Conservation (phyloP, 2,329 filamentous ascomycete species). For the Pseudogymnoascus sp. region DNA sequence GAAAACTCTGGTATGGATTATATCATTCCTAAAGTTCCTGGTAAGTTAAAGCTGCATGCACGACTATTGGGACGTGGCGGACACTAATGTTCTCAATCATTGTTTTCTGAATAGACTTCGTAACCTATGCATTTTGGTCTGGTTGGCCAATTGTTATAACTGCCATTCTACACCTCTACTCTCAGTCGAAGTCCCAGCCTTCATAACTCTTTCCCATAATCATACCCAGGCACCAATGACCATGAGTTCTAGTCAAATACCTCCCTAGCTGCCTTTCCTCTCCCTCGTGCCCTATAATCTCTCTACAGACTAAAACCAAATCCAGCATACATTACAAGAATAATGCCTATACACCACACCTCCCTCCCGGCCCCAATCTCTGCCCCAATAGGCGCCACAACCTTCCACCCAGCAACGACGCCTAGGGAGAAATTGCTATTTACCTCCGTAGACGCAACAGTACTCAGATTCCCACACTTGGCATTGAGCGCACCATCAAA, state of each 20-base stretch:
- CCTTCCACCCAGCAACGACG: conserved; percentile 24
- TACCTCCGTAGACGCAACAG: conserved; percentile 35
- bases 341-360: neutral
- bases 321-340: neutral
- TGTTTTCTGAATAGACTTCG: neutral
- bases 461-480: conserved; percentile 37
- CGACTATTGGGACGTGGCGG: neutral
- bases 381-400: neutral
- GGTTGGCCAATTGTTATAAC: neutral
- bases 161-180: neutral
- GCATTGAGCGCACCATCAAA: conserved; percentile 33
- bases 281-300: neutral
- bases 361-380: neutral
- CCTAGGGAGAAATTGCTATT: conserved; percentile 36
- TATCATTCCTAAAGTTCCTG: too few species aligned
- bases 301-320: neutral
- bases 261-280: neutral
- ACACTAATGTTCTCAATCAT: neutral
- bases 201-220: neutral
- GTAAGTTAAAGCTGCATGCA: neutral
- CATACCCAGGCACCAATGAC: neutral
- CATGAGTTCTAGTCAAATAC: neutral
- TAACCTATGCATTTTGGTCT: neutral
- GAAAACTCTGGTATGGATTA: neutral
- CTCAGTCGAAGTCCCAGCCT: neutral